These are phyloP conservation scores for Centella asiatica DNA, from an alignment of 129 eudicot genomes.

Conservation along the genomic window DNA sequence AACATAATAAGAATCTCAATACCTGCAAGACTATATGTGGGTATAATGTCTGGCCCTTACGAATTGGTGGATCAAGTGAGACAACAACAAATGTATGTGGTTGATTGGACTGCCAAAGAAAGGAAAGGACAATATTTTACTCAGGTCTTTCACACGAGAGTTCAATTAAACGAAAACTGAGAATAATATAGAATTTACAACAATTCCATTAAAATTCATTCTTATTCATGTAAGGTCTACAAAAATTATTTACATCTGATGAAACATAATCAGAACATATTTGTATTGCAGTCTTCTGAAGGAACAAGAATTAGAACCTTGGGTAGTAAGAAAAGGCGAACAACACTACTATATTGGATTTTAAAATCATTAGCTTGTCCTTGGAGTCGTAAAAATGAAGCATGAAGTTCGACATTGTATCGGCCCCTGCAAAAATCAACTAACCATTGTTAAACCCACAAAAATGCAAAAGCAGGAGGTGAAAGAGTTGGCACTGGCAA, in stretches of 20 bases:
- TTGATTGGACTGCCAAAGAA: conserved; percentile 69
- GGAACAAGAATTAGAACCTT: conserved; percentile 41
- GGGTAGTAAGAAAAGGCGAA: conserved; percentile 81
- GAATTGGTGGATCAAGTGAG: conserved; percentile 93
- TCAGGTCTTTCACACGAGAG: neutral
- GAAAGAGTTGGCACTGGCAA: neutral
- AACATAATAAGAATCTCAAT: neutral
- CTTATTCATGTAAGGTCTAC: neutral
- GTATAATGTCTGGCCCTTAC: conserved; percentile 93
- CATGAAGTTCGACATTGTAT: conserved; percentile 87
- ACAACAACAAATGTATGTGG: conserved; percentile 92
- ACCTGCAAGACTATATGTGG: conserved; percentile 99
- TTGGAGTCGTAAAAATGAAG: conserved; percentile 85
- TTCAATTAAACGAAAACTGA: neutral
- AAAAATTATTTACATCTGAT: neutral
- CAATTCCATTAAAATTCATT: neutral
- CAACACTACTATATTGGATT: conserved; percentile 96
- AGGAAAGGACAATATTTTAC: neutral
- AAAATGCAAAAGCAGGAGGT: neutral
- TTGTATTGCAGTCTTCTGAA: neutral
- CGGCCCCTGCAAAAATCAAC: conserved; percentile 54
- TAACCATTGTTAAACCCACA: conserved; percentile 3
- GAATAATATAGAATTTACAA: too few relatives aligned
- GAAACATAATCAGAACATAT: neutral
- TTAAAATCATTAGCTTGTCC: conserved; percentile 97